A percentile compares a stretch with the other conserved stretches of the same genome.
Evolutionary conservation across 129 eudicot species (phyloP).

Genomic region (Heracleum sosnowskyi): DNA sequence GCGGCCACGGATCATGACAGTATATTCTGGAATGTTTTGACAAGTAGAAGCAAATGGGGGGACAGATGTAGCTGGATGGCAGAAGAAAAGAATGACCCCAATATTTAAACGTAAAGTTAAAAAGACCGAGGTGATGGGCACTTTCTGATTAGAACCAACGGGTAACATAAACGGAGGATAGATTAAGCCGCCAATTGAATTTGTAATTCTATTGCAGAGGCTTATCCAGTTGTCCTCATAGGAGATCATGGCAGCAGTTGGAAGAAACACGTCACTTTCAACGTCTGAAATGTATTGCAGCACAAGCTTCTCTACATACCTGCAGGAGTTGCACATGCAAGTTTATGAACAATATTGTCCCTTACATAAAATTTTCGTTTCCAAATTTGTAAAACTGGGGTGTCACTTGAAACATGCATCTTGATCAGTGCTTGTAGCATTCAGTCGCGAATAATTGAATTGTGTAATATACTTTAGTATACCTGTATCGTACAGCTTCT

Average conservation of each 20-base stretch:
- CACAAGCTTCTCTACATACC: background rate
- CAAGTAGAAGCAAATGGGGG: background rate
- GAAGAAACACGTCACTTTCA: background rate
- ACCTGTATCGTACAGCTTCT: background rate
- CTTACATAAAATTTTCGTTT: no score
- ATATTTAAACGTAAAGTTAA: background rate
- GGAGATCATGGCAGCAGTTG: background rate
- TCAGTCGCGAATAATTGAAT: background rate
- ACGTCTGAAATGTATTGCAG: background rate
- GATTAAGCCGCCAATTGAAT: background rate
- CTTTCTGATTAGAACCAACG: background rate
- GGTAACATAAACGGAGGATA: background rate
- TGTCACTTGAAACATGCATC: no score
- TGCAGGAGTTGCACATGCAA: background rate
- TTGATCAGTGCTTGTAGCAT: no score
- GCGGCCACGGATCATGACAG: background rate
- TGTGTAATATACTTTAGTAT: background rate
- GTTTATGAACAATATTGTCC: background rate
- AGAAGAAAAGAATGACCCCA: background rate
- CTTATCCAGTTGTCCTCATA: background rate
- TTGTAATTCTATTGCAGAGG: background rate
- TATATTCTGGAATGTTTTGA: background rate
- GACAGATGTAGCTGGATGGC: background rate
- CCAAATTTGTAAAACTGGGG: no score
- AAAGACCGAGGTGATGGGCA: background rate